These are phyloP conservation scores for Mycena epipterygia DNA, from an alignment of 768 basidiomycete species.

Conservation along the genomic window DNA sequence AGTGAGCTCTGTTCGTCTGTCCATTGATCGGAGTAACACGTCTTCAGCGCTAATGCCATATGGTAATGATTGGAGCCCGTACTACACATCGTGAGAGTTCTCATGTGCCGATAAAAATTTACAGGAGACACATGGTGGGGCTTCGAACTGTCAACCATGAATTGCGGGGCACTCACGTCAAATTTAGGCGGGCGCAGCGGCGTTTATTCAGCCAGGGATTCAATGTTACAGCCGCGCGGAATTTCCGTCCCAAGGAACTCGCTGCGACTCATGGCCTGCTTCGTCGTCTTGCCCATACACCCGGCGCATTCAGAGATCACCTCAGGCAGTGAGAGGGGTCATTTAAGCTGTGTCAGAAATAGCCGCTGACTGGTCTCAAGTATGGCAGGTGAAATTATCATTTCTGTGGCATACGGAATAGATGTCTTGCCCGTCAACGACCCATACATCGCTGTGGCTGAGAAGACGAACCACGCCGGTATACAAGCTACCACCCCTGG, in stretches of 20 bases:
- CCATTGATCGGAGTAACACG: background rate
- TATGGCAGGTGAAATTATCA: slow-evolving; percentile 43
- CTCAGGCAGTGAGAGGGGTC: background rate
- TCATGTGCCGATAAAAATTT: background rate
- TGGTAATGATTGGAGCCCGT: slow-evolving; percentile 1
- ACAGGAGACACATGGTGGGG: background rate
- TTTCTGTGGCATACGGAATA: slow-evolving; percentile 49
- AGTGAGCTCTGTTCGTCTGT: slow-evolving; percentile 10
- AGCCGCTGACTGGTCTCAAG: background rate
- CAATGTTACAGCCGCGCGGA: background rate
- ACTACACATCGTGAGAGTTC: background rate
- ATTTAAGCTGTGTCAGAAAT: background rate
- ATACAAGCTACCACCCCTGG: slow-evolving; percentile 42
- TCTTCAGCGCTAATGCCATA: slow-evolving; percentile 25
- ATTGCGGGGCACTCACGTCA: background rate
- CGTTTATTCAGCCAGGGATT: background rate
- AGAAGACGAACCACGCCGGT: slow-evolving; percentile 40
- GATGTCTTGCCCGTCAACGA: slow-evolving; percentile 46
- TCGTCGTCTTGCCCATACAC: slow-evolving; percentile 16
- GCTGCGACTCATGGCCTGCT: slow-evolving; percentile 24
- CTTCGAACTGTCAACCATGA: background rate
- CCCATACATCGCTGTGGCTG: slow-evolving; percentile 46
- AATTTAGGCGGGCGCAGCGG: background rate
- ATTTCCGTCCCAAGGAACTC: slow-evolving; percentile 13
- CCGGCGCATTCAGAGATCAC: slow-evolving; percentile 9